Evolutionary conservation across 2,329 filamentous ascomycete species (phyloP).

Genomic region (Alternaria gaisen): DNA sequence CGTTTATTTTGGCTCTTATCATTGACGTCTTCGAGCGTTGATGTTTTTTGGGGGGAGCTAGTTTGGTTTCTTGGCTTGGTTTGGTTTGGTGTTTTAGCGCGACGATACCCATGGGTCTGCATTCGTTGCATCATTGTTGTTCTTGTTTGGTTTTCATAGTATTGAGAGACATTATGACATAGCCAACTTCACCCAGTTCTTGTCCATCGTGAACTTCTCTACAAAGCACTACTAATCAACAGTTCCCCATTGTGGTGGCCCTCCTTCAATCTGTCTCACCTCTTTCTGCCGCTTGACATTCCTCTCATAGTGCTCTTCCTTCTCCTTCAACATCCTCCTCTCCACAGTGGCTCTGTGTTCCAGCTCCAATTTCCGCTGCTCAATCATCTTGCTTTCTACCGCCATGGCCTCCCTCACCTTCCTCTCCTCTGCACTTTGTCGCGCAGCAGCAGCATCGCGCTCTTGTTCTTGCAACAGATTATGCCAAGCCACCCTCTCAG

Average conservation of each 20-base stretch:
- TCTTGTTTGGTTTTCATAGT: neutral
- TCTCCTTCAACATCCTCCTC: constrained; percentile 40
- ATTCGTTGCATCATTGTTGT: constrained; percentile 6
- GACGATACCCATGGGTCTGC: constrained; percentile 16
- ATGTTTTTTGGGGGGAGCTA: neutral
- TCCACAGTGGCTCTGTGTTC: constrained; percentile 41
- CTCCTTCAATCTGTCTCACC: constrained; percentile 41
- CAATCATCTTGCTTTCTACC: constrained; percentile 32
- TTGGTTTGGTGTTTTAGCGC: constrained; percentile 2
- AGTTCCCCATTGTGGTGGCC: constrained; percentile 36
- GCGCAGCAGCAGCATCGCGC: constrained; percentile 32
- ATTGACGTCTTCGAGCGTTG: neutral
- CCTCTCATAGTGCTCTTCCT: constrained; percentile 45
- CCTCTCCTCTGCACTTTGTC: constrained; percentile 35
- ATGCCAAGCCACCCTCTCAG: constrained; percentile 44
- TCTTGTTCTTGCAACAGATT: constrained; percentile 41
- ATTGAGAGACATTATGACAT: neutral
- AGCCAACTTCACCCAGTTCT: neutral
- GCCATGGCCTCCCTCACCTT: constrained; percentile 25
- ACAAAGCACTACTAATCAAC: constrained; percentile 30
- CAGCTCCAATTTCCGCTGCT: constrained; percentile 36
- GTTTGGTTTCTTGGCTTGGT: neutral
- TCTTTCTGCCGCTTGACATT: constrained; percentile 45
- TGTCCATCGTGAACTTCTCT: neutral
- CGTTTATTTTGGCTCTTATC: neutral